Evolutionary conservation across 1,284 basidiomycete genomes (phyloP).

Genomic region (Agaricales sp.): DNA sequence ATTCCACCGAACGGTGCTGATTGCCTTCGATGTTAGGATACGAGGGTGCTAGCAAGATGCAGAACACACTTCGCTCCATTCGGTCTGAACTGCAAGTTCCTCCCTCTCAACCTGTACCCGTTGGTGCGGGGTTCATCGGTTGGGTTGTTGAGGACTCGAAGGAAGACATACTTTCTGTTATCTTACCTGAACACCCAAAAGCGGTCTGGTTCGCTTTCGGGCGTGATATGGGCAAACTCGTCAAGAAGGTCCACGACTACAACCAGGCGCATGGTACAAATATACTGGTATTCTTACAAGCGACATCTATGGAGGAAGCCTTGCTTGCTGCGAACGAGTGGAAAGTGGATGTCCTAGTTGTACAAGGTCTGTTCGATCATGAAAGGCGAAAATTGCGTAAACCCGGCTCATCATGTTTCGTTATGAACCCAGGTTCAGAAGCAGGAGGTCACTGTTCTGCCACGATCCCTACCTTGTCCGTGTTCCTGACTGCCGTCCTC

Average conservation of each 20-base stretch:
- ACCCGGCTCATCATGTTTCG: no score
- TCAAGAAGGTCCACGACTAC: conserved; percentile 19
- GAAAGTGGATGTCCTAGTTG: conserved; percentile 26
- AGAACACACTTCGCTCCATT: conserved; percentile 10
- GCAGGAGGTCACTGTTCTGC: conserved; percentile 52
- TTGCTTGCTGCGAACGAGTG: conserved; percentile 19
- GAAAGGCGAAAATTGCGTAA: no score
- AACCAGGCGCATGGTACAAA: conserved; percentile 18
- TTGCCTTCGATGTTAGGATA: conserved; percentile 10
- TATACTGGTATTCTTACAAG: conserved; percentile 23
- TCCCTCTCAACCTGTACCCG: conserved; percentile 13
- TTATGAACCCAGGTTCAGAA: conserved; percentile 35
- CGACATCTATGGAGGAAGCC: conserved; percentile 24
- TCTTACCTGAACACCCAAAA: conserved; percentile 17
- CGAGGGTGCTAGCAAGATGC: conserved; percentile 11
- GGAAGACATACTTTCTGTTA: conserved; percentile 18
- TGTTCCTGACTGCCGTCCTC: conserved; percentile 37
- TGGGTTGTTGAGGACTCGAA: conserved; percentile 19
- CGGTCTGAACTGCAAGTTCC: conserved; percentile 13
- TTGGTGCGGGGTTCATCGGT: conserved; percentile 23
- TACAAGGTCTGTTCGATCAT: conserved; percentile 20
- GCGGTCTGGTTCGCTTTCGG: conserved; percentile 25
- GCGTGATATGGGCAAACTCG: conserved; percentile 19
- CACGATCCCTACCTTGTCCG: conserved; percentile 36
- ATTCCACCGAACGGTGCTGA: not conserved